Base-by-base conservation (phyloP, 768 basidiomycete species). In the Lactarius tabidus region DNA sequence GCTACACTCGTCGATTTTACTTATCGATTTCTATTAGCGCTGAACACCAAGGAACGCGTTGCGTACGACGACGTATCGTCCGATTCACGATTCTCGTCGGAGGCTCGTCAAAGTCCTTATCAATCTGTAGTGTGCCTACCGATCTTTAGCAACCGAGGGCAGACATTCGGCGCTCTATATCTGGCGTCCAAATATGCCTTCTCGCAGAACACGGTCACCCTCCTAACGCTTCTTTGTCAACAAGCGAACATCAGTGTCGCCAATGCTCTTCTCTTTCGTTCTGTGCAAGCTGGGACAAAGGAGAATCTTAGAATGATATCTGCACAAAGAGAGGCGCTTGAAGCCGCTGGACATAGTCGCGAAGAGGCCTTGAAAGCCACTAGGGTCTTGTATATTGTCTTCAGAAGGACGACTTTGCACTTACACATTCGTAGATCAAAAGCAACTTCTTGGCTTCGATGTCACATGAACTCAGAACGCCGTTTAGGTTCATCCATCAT, bases 291-390 rank as follows among this genome's bases (percentile, higher is more conserved):
- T 1, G 88, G 88, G 23, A 90, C 88, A 3, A 78, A 83, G 67
- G 88, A 89, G 70, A 91, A 91, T 69, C 71, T 90, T 66, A 87
- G 86, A 76, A 89, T 89, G 87, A 90, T 91, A 66, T 79, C 87
- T n/a, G 78, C 83, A 5, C 88, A 91, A 68, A 78, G 81, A 38
- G 84, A 88, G 26, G 88, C 88, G 7, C 73, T 90, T 5, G 88
- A 90, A 72, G 84, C 84, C 35, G 88, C 88, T 12, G 79, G 88
- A 56, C 81, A 81, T 70, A 89, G 88, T 70, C 78, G 88, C 15
- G 87, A 89, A 72, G 86, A 88, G 71, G 89, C 89, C 20, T 70
- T 89, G 67, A 89, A 87, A 68, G 88, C 88, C 0, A 89, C 88
- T 2, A 88, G 88, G 81, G 86, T 84, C 62, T 56, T 54, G 17